A percentile compares a stretch with the other conserved stretches of the same genome.
phyloP scores from a whole-genome alignment of 2,329 filamentous ascomycete genomes.

The Macroventuria anomochaeta region DNA sequence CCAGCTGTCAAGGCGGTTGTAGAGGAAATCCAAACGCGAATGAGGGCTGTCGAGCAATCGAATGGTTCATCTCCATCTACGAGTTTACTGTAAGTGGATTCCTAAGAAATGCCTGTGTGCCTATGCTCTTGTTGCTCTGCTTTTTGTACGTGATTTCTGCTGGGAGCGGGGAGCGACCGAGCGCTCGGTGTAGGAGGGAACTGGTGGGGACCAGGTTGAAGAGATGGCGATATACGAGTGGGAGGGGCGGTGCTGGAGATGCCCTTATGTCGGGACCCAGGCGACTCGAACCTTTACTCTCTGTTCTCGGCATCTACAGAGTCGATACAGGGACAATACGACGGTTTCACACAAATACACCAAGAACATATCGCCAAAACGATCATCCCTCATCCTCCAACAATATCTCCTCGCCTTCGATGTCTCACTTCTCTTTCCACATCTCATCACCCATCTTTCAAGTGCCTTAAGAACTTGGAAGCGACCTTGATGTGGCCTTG shows the following conservation, averaged over 20 bases:
- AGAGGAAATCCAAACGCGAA: not conserved
- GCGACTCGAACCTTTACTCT: not conserved
- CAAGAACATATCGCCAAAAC: too few relatives aligned
- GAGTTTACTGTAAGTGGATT: constrained; percentile 23
- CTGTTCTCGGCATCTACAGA: too few relatives aligned
- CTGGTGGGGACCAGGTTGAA: not conserved
- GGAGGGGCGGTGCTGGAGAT: constrained; percentile 4
- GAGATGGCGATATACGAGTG: not conserved
- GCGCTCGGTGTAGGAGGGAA: constrained; percentile 3
- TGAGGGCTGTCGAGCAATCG: constrained; percentile 10
- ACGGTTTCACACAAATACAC: too few relatives aligned
- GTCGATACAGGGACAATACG: too few relatives aligned
- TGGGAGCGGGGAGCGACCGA: constrained; percentile 1
- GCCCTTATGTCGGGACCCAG: constrained; percentile 8
- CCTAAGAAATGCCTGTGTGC: constrained; percentile 17
- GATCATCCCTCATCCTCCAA: too few relatives aligned
- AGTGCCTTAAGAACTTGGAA: too few relatives aligned
- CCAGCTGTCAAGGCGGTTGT: not conserved
- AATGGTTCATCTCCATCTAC: constrained; percentile 14
- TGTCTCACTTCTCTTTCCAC: too few relatives aligned
- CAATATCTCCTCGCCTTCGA: too few relatives aligned
- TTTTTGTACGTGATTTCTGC: constrained; percentile 1
- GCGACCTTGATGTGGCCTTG: too few relatives aligned
- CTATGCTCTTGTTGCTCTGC: constrained; percentile 5
- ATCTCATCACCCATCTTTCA: too few relatives aligned